Evolutionary conservation across 73 alveolate species (phyloP), one percentile per base, ranked within the genome.

Genomic region (Paramecium caudatum): DNA sequence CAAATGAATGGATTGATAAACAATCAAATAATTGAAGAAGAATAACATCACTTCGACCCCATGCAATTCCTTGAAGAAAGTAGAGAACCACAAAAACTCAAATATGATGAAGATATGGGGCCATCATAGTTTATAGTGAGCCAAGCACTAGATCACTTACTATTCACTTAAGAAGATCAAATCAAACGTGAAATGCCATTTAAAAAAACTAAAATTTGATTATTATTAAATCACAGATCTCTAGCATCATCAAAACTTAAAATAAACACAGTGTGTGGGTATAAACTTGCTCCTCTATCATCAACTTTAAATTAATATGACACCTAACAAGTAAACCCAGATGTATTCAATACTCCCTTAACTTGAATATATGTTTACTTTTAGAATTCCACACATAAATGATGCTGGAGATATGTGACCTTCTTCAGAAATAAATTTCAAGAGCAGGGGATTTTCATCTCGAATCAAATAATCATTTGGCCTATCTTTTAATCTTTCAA

Each of bases 381-480:
- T 37, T 3, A 74, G 32, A 12, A 74, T 37, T 74, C 88, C 88
- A 27, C 39, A 19, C 62, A 74, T 74, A 74, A 74, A 74, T 37
- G 36, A 19, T 41, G 65, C 88, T 39, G 88, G 88, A 19, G 88
- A 74, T 21, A 74, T 74, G 12, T 30, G 88, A 3, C 88, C 47
- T 74, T 74, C 88, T 45, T 74, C 88, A 8, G 69, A 39, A n/a
- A 74, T 37, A 43, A 41, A 74, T 19, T 45, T 74, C 17, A 74
- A 47, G 6, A 74, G 47, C 43, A 74, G 19, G 8, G 88, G 88
- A 74, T 74, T 74, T 74, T 74, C 88, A 74, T 74, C 88, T 41
- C 88, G 1, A 16, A 74, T 74, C 1, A 74, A 47, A 74, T 39
- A 74, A 37, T 74, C 88, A 45, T 74, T 74, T 5, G 62, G 62